Conservation (phyloP, 306 rosid genomes). For the Dryas drummondii region DNA sequence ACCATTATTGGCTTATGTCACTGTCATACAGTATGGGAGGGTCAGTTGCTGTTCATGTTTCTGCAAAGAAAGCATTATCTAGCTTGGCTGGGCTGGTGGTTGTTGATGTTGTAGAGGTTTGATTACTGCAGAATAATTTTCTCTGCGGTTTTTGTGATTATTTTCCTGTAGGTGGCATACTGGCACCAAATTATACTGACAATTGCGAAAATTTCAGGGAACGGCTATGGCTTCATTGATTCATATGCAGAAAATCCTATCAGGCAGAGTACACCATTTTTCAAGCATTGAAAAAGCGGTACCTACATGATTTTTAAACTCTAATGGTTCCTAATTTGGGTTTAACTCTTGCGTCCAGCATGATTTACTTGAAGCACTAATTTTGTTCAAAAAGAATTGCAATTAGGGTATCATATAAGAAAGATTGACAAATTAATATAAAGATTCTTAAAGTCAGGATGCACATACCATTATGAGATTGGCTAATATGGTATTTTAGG, state of each 20-base stretch:
- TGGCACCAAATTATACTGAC: constrained; percentile 19
- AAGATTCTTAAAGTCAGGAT: not conserved
- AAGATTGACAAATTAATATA: not conserved
- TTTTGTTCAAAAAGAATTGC: not conserved
- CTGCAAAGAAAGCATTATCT: constrained; percentile 62
- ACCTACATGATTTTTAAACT: constrained; percentile 7
- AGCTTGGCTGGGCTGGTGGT: constrained; percentile 90
- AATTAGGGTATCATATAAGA: not conserved
- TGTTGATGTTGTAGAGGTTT: constrained; percentile 98
- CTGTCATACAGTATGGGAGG: constrained; percentile 83
- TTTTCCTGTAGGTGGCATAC: constrained; percentile 14
- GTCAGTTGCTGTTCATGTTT: constrained; percentile 90
- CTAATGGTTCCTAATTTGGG: not conserved
- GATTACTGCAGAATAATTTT: constrained; percentile 26
- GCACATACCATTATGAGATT: not conserved
- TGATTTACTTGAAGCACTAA: not conserved
- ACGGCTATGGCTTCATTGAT: constrained; percentile 91
- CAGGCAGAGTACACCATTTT: constrained; percentile 85
- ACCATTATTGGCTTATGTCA: constrained; percentile 9
- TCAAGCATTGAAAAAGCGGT: constrained; percentile 89
- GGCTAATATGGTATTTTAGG: not conserved
- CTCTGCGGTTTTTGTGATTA: constrained; percentile 13
- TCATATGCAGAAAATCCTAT: constrained; percentile 94
- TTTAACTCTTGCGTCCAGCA: constrained; percentile 15
- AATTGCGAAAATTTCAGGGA: constrained; percentile 64